Evolutionary conservation across 2,329 filamentous ascomycete genomes (phyloP).

Genomic region (Aspergillus pseudoviridinutans): DNA sequence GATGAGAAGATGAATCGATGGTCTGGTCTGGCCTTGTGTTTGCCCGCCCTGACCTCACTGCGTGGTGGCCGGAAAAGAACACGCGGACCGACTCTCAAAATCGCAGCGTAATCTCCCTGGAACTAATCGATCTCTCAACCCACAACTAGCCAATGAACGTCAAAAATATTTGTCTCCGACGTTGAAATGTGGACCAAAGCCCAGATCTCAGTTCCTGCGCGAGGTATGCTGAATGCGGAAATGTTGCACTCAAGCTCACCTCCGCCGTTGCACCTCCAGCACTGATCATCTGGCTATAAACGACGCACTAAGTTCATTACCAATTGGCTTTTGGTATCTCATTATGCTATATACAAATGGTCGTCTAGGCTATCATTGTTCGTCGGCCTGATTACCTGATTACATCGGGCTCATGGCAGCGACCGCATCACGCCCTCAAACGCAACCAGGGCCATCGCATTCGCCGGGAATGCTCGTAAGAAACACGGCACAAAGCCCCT

Average conservation of each 20-base stretch:
- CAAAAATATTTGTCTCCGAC: background rate
- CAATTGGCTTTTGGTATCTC: background rate
- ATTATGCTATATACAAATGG: background rate
- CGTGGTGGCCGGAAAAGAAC: background rate
- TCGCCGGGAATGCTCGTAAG: conserved; percentile 88
- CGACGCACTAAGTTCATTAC: background rate
- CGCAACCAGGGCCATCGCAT: conserved; percentile 86
- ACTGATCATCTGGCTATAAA: background rate
- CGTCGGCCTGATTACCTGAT: background rate
- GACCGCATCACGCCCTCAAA: conserved; percentile 87
- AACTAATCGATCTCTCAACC: background rate
- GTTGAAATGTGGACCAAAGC: background rate
- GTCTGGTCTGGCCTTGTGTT: background rate
- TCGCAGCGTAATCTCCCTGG: background rate
- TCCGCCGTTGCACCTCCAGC: background rate
- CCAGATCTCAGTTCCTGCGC: background rate
- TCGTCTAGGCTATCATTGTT: background rate
- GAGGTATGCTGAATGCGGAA: background rate
- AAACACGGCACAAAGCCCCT: conserved; percentile 93
- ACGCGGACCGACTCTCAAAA: background rate
- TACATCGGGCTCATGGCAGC: conserved; percentile 30
- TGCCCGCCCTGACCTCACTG: background rate
- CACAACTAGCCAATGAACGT: background rate
- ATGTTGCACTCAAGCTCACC: background rate
- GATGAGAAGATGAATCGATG: background rate